Base-by-base conservation (phyloP, 306 rosid species). In the Leucaena leucocephala region DNA sequence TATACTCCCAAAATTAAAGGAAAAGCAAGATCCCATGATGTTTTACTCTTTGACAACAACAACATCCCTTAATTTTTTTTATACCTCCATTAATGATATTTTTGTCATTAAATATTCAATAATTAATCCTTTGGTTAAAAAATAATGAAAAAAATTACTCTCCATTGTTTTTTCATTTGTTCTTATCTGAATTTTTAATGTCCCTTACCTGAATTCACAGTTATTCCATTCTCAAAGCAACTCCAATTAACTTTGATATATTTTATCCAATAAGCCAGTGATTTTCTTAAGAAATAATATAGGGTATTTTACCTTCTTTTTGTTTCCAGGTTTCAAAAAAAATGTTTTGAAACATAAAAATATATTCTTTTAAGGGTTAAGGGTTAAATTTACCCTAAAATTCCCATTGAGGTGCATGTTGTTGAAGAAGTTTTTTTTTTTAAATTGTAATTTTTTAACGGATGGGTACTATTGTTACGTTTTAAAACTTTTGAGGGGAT, bases 1-100 rank as follows among this genome's bases (percentile, higher is more conserved):
- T 36, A 17, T 16, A 73, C 68, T 75, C 88, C 78, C 71, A 45
- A 39, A n/a, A 44, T 67, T 80, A 42, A 52, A 76, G 83, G 78
- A 39, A 80, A 82, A 74, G 84, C 71, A 76, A 82, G 88, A 79
- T 80, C 75, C 77, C 42, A 65, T 82, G 21, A 78, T 68, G 78
- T 67, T 39, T 1, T 40, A 57, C n/a, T 65, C 75, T 55, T 80
- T 76, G 76, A 80, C 58, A 70, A 70, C 81, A 54, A 27, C 68
- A 27, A 27, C 27, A 39, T 34, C 15, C 45, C 63, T 27, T 54
- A 11, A 36, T 27, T 33, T 74, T 74, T 27, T 7, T 27, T 27
- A 27, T 27, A 27, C 27, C 27, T 27, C 27, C 27, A 27, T 67
- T 38, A 33, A 16, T 59, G 43, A 74, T 50, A 39, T 52, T 69